Evolutionary conservation across 2,329 filamentous ascomycete genomes (phyloP).

Genomic region (Coleophoma cylindrospora): DNA sequence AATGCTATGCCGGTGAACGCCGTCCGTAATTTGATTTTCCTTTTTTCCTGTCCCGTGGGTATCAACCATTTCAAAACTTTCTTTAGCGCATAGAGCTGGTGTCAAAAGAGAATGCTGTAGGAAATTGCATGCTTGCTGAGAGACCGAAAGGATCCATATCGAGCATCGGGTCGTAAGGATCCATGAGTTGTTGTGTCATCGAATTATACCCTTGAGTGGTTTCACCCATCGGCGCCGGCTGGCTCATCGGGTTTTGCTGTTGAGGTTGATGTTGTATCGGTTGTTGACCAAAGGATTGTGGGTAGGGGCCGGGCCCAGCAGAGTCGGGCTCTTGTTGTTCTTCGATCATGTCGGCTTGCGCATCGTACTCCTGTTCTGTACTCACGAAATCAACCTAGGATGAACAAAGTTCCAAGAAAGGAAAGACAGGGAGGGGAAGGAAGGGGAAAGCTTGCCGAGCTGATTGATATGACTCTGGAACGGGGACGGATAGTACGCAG

Average conservation of each 20-base stretch:
- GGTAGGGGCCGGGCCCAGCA: conserved; percentile 63
- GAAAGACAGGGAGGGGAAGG: conserved; percentile 34
- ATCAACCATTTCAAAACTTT: conserved; percentile 15
- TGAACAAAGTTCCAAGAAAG: conserved; percentile 55
- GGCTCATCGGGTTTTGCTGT: conserved; percentile 20
- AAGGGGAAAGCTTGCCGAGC: conserved; percentile 74
- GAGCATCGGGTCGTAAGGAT: conserved; percentile 78
- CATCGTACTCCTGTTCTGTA: conserved; percentile 96
- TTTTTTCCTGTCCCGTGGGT: conserved; percentile 15
- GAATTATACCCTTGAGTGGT: conserved; percentile 34
- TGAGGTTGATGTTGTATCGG: conserved; percentile 11
- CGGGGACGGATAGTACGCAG: conserved; percentile 73
- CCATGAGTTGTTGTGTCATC: conserved; percentile 44
- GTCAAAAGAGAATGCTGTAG: conserved; percentile 74
- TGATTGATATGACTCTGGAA: conserved; percentile 95
- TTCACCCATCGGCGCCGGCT: conserved; percentile 31
- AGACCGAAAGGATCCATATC: conserved; percentile 93
- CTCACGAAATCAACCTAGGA: conserved; percentile 60
- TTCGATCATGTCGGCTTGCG: conserved; percentile 83
- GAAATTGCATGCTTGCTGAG: conserved; percentile 93
- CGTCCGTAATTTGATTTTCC: background rate
- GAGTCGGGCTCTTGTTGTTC: conserved; percentile 68
- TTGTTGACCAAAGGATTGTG: conserved; percentile 42
- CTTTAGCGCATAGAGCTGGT: conserved; percentile 29
- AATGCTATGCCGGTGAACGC: background rate